Conservation (phyloP, 352 stramenopile species). For the Globisporangium cylindrosporum region DNA sequence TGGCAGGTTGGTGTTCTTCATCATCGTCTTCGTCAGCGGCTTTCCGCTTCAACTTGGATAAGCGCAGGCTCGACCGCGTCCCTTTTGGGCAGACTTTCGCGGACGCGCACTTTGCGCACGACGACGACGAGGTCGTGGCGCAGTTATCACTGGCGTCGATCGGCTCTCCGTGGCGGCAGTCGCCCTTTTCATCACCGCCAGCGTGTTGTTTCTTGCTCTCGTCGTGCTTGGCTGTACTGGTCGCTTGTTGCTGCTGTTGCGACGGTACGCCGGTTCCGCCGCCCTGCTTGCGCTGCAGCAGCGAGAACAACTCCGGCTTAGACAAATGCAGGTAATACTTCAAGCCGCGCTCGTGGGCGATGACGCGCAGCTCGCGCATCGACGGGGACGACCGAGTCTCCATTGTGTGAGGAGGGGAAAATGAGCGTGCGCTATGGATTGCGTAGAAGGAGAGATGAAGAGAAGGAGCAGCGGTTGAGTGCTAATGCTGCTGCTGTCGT, state of each 20-base stretch:
- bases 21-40: constrained; percentile 22
- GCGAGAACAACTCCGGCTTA: constrained; percentile 75
- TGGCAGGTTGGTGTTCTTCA: constrained; percentile 19
- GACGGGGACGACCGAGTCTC: constrained; percentile 83
- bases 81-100: constrained; percentile 15
- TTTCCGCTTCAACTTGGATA: constrained; percentile 64
- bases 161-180: neutral
- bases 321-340: constrained; percentile 85
- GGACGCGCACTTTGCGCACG: constrained; percentile 5
- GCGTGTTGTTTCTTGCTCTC: constrained; percentile 1
- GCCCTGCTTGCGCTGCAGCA: constrained; percentile 74
- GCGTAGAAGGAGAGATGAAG: neutral
- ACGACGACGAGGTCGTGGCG: neutral
- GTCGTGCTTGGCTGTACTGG: constrained; percentile 8
- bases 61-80: constrained; percentile 54
- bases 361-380: constrained; percentile 66
- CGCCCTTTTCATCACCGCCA: neutral
- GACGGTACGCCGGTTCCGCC: constrained; percentile 26
- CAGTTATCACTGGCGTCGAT: neutral
- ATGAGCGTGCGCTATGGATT: neutral
- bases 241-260: constrained; percentile 1
- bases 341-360: constrained; percentile 71
- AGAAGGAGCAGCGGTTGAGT: neutral
- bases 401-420: constrained; percentile 28
- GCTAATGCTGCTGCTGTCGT: neutral